Base-by-base conservation (phyloP, 2,329 filamentous ascomycete species). In the Cladosporium sp. region DNA sequence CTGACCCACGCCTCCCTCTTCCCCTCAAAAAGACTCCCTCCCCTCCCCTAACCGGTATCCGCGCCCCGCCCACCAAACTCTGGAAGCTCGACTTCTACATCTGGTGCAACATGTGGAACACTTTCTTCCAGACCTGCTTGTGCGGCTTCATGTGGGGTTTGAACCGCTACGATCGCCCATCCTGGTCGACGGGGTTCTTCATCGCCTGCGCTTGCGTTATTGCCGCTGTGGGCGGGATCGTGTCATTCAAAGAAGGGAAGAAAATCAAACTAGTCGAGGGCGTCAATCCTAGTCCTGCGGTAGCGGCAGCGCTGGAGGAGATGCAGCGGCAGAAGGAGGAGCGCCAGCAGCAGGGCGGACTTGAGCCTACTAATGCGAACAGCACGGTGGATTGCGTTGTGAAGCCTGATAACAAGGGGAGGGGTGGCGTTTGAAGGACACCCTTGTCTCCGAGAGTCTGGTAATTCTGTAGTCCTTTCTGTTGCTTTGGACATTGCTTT, bases 1-100 rank as follows among this genome's bases (percentile, higher is more conserved):
- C 80, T 23, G 77, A 81, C 69, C 78, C 77, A 56, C 80, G 78
- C 50, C 80, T 93, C 52, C 89, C 91, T 0, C 84, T 86, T 33
- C 91, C 91, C 0, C 76, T 84, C 28, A 80, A 79, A 33, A 89
- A 86, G 69, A 88, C 87, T 6, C 83, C 91, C 1, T 83, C 88
- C 57, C 79, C 86, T 0, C 91, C 91, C 0, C 81, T 91, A n/a
- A 94, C 91, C 0, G 91, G 89, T 11, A 77, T 85, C 18, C 86
- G 90, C 5, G 91, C 91, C 0, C 84, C 85, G 3, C 84, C 89
- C 2, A 92, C 91, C 0, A 78, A 79, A 26, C 69, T 85, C 12
- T 94, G 91, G 91, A 93, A 91, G 77, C 80, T 96, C 73, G 91
- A 95, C 70, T 87, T 90, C 65, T 87, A 94, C 37, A 83, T 96